These are phyloP conservation scores for Phoma sp. DNA, from an alignment of 2,329 filamentous ascomycete genomes.

Conservation along the genomic window DNA sequence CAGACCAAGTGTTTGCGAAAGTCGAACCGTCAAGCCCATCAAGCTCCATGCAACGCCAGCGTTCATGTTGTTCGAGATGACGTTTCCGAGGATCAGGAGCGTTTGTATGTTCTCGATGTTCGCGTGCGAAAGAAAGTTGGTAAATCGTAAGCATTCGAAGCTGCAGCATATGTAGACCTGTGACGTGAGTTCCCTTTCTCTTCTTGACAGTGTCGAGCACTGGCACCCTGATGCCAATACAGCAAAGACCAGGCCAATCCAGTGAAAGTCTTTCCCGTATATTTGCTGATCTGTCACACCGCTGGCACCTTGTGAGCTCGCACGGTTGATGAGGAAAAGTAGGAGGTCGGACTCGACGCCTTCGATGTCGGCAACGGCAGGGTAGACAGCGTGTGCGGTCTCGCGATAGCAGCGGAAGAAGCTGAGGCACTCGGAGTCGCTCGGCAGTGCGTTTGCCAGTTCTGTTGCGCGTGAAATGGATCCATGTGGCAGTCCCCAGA, in stretches of 20 bases:
- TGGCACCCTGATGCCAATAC: constrained; percentile 68
- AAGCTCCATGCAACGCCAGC: constrained; percentile 68
- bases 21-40: constrained; percentile 64
- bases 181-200: constrained; percentile 67
- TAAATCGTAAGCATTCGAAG: constrained; percentile 68
- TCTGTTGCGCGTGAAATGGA: constrained; percentile 64
- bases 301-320: constrained; percentile 50
- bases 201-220: constrained; percentile 63
- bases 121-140: constrained; percentile 68
- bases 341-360: constrained; percentile 62
- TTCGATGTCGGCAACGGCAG: constrained; percentile 63
- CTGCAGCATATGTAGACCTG: constrained; percentile 71
- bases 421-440: constrained; percentile 63
- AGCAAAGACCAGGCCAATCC: constrained; percentile 66
- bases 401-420: constrained; percentile 65
- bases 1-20: constrained; percentile 66
- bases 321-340: constrained; percentile 60
- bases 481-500: constrained; percentile 67
- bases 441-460: constrained; percentile 64
- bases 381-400: constrained; percentile 65
- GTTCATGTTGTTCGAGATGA: constrained; percentile 69
- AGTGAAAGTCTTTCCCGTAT: constrained; percentile 64
- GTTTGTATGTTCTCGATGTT: constrained; percentile 68
- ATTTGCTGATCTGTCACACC: constrained; percentile 61
- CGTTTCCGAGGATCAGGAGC: constrained; percentile 66